A percentile compares a stretch with the other conserved stretches of the same genome.
These are phyloP conservation scores for Austropuccinia psidii DNA, from an alignment of 1,284 basidiomycete species.

Conservation along the genomic window DNA sequence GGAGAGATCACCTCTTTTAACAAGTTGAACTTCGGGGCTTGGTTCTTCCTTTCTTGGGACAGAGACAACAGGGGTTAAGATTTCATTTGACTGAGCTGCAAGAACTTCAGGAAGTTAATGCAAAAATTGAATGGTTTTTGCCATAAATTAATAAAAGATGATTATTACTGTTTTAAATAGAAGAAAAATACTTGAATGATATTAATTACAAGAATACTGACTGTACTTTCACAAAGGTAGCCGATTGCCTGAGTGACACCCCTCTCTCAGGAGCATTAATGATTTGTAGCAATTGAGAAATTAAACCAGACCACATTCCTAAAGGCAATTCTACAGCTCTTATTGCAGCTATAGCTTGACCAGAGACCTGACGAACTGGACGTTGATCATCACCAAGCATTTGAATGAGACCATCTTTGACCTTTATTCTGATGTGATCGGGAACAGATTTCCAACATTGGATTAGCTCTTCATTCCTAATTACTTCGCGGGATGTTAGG, in stretches of 20 bases:
- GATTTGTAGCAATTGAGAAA: constrained; percentile 77
- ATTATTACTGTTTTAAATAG: neutral
- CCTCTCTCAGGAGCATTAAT: constrained; percentile 58
- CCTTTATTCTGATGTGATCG: constrained; percentile 62
- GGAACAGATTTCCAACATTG: constrained; percentile 73
- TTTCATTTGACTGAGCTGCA: constrained; percentile 85
- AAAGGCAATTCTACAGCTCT: constrained; percentile 84
- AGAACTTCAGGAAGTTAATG: constrained; percentile 83
- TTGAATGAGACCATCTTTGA: constrained; percentile 79
- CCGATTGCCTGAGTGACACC: constrained; percentile 80
- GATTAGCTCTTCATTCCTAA: constrained; percentile 67
- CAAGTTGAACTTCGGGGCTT: constrained; percentile 84
- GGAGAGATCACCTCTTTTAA: too few relatives aligned
- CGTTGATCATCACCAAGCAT: constrained; percentile 67
- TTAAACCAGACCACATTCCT: constrained; percentile 80
- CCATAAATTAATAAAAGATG: constrained; percentile 10
- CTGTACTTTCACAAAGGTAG: constrained; percentile 92
- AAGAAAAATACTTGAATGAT: neutral
- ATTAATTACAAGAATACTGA: constrained; percentile 59
- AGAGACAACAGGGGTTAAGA: constrained; percentile 95
- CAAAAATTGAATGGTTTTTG: constrained; percentile 39
- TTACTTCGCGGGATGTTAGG: constrained; percentile 70
- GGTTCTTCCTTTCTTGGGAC: constrained; percentile 94
- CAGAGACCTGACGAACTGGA: constrained; percentile 76
- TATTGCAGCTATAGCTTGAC: constrained; percentile 87